Percentiles rank a stretch among this genome's conserved stretches.
phyloP scores from a whole-genome alignment of 2,329 filamentous ascomycete species.

The Colletotrichum cuscutae region DNA sequence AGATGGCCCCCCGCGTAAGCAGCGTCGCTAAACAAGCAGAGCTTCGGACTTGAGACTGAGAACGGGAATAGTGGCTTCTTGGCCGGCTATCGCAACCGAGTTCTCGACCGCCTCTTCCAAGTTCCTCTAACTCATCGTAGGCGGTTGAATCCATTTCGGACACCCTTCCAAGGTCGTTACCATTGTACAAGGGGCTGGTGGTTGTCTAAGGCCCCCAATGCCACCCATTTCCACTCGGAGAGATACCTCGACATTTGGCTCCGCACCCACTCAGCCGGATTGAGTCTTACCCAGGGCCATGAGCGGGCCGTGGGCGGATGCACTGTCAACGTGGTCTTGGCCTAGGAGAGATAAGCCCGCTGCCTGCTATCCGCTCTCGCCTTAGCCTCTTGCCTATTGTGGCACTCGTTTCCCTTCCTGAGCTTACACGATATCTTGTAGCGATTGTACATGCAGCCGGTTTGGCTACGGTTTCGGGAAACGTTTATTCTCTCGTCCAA shows the following conservation, averaged over 20 bases:
- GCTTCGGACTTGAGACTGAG: background rate
- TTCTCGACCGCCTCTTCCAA: background rate
- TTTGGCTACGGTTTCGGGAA: background rate
- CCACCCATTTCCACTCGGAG: background rate
- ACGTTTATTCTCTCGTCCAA: background rate
- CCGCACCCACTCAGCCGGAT: constrained; percentile 1
- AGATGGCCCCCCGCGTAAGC: background rate
- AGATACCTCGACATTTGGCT: background rate
- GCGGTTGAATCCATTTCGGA: background rate
- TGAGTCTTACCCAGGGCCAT: background rate
- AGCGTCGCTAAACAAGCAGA: background rate
- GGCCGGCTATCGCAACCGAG: background rate
- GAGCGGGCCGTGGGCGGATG: background rate
- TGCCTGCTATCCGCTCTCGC: background rate
- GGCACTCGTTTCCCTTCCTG: background rate
- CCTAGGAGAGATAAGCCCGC: background rate
- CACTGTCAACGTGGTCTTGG: background rate
- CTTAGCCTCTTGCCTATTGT: background rate
- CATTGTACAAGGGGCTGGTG: background rate
- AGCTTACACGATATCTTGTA: background rate
- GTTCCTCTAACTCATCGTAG: background rate
- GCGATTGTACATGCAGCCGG: background rate
- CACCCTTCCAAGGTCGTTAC: background rate
- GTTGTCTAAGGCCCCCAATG: background rate
- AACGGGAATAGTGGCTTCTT: background rate